Percentiles rank a stretch among this genome's conserved stretches.
These are phyloP conservation scores for Lobosporangium transversale DNA, from an alignment of 192 early-diverging fungal genomes.

Conservation along the genomic window DNA sequence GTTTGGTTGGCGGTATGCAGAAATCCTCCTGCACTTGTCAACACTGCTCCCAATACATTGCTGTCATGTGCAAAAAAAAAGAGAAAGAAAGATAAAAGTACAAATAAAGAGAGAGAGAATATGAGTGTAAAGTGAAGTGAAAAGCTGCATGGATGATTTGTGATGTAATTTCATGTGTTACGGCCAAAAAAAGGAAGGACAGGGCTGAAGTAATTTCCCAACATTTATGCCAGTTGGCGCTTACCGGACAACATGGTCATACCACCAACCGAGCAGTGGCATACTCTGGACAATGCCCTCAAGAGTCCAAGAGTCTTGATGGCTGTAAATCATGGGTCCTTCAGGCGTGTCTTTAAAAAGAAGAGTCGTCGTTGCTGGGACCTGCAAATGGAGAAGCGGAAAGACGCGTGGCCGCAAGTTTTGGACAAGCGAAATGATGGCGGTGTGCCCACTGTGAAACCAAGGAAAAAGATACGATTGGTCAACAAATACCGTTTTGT, in stretches of 20 bases:
- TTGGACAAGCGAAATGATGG: slow-evolving; percentile 62
- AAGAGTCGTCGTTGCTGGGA: slow-evolving; percentile 64
- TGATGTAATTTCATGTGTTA: not conserved
- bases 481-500: not conserved
- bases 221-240: not conserved
- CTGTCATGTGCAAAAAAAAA: too few relatives aligned
- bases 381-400: slow-evolving; percentile 57
- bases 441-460: slow-evolving; percentile 53
- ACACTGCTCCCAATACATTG: slow-evolving; percentile 56
- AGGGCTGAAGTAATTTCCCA: too few relatives aligned
- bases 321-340: slow-evolving; percentile 61
- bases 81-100: not conserved
- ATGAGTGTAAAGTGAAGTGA: not conserved
- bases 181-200: not conserved
- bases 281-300: slow-evolving; percentile 65
- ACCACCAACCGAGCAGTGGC: slow-evolving; percentile 67
- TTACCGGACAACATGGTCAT: slow-evolving; percentile 61
- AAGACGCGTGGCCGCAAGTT: slow-evolving; percentile 62
- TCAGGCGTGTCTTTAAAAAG: slow-evolving; percentile 57
- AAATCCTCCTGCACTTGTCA: slow-evolving; percentile 61
- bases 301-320: slow-evolving; percentile 69
- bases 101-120: not conserved
- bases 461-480: not conserved
- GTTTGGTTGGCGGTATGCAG: slow-evolving; percentile 58
- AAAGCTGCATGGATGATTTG: not conserved